Base-by-base conservation (phyloP, 2,329 filamentous ascomycete genomes). In the Diplodia mutila region DNA sequence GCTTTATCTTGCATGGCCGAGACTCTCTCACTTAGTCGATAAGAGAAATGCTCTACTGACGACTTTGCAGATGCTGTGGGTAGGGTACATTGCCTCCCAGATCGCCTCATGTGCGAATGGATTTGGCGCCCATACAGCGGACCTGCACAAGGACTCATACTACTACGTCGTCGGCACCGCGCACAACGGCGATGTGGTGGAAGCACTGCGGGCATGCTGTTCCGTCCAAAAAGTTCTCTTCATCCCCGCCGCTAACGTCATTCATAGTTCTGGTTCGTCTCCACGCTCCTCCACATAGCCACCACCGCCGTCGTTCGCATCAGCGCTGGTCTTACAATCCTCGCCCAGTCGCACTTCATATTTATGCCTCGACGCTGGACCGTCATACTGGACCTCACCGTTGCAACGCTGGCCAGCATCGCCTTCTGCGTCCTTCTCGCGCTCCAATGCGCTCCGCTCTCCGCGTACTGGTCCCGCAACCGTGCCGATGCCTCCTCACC, bases 151-250 rank as follows among this genome's bases (percentile, higher is more conserved):
- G 21, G 18, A 39, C 2, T 21, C 34, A 11, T 27, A 52, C 21
- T 67, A 61, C 11, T 48, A 42, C 12, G 25, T 51, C 48, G 54
- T 52, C 16, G 65, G 65, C 29, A 67, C 53, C 3, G 39, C 54
- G 12, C 53, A 67, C 23, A 51, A 67, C 4, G 65, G 65, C 32
- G 65, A 67, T 23, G 65, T 67, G n/a, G 65, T 61, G 16, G 65
- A 61, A 32, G 65, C 65, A 9, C 46, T 67, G 14, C 53, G 55
- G 9, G 65, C 61, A 29, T 23, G 51, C 12, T 12, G 5, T 21
- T 16, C 5, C 8, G 9, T 18, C 18, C 21, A 9, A 4, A 32
- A 4, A 23, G 4, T 16, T 9, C 3, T 16, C 29, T 11, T 46
- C 25, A 23, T 18, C 6, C 27, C 48, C 12, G 57, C 18, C 12